Conservation (phyloP, 2,329 filamentous ascomycete genomes). For the Botrytis squamosa region DNA sequence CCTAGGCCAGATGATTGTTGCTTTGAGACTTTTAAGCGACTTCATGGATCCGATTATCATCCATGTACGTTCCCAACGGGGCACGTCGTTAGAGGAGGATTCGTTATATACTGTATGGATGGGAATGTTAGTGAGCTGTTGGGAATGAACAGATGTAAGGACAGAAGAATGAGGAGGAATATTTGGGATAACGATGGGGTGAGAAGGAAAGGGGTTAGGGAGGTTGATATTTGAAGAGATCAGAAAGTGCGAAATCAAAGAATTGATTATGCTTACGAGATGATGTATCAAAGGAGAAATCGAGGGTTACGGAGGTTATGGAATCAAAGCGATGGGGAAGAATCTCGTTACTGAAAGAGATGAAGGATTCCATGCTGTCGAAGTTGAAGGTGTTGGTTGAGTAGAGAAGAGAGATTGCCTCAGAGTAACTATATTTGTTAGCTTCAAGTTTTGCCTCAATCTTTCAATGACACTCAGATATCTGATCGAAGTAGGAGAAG, state of each 20-base stretch:
- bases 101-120: background rate
- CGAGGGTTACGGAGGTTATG: conserved; percentile 28
- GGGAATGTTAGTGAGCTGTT: background rate
- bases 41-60: conserved; percentile 30
- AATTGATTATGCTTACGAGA: background rate
- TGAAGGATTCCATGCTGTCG: conserved; percentile 30
- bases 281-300: conserved; percentile 26
- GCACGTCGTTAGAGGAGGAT: conserved; percentile 23
- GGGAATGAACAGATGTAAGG: background rate
- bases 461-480: background rate
- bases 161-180: background rate
- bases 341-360: conserved; percentile 27
- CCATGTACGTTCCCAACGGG: conserved; percentile 31
- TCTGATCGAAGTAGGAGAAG: background rate
- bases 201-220: background rate
- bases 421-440: conserved; percentile 27
- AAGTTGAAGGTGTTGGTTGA: conserved; percentile 34
- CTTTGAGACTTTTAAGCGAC: conserved; percentile 20
- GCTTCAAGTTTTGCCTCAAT: background rate
- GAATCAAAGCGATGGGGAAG: conserved; percentile 32
- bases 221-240: background rate
- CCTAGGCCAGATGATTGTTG: conserved; percentile 27
- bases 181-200: background rate
- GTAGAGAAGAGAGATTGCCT: conserved; percentile 33
- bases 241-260: background rate